Percentiles rank a stretch among this genome's conserved stretches.
phyloP scores from a whole-genome alignment of 2,329 filamentous ascomycete genomes.

The Penicillium griseofulvum region DNA sequence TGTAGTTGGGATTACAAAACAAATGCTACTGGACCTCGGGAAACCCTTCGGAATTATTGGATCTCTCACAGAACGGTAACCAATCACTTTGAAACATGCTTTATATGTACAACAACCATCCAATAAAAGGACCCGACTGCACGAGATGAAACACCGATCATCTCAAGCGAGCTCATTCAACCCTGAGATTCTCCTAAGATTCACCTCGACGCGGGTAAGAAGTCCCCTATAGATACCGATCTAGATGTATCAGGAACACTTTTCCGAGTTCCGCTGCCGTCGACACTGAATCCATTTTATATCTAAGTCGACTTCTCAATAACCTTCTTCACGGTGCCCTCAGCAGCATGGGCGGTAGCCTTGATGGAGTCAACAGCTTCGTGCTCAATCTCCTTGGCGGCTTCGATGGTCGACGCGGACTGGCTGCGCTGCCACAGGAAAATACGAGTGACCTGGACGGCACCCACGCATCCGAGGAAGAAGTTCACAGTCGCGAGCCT shows the following conservation, averaged over 20 bases:
- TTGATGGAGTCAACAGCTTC: slow-evolving; percentile 39
- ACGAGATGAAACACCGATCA: neutral
- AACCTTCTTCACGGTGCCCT: slow-evolving; percentile 37
- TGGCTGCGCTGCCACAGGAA: slow-evolving; percentile 58
- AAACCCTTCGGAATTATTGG: neutral
- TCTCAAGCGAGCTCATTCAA: neutral
- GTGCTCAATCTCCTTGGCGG: slow-evolving; percentile 40
- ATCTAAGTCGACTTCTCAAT: slow-evolving; percentile 22
- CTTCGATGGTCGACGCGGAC: slow-evolving; percentile 47
- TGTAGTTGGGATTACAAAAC: neutral
- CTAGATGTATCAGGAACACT: slow-evolving; percentile 6
- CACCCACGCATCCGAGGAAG: slow-evolving; percentile 86
- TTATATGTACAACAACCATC: slow-evolving; percentile 25
- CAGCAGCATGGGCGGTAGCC: slow-evolving; percentile 28
- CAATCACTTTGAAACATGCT: slow-evolving; percentile 13
- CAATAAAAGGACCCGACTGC: slow-evolving; percentile 1
- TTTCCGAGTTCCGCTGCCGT: slow-evolving; percentile 2
- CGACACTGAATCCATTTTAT: neutral
- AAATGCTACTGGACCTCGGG: neutral
- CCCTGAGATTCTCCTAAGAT: neutral
- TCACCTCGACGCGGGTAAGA: neutral
- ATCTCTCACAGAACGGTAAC: slow-evolving; percentile 4
- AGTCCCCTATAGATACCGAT: slow-evolving; percentile 11
- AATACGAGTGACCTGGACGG: slow-evolving; percentile 79
- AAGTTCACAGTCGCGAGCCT: slow-evolving; percentile 96